These are phyloP conservation scores for Ilyonectria sp. DNA, from an alignment of 2,329 filamentous ascomycete species.

Conservation along the genomic window DNA sequence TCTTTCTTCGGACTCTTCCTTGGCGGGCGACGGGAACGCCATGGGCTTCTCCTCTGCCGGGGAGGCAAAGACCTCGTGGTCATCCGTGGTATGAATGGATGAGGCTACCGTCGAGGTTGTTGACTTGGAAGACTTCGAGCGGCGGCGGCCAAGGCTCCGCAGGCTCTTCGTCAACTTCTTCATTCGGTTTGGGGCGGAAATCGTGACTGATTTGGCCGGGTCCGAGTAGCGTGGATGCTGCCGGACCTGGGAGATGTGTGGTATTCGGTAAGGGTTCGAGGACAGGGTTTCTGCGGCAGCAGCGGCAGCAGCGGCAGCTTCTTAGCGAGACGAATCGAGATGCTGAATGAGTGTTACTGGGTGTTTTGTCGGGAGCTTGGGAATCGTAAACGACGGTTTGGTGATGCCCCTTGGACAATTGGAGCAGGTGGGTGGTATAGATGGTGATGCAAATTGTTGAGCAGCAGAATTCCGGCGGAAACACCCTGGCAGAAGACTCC, in stretches of 20 bases:
- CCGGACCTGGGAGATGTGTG: slow-evolving; percentile 18
- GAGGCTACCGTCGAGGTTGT: slow-evolving; percentile 19
- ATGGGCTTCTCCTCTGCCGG: slow-evolving; percentile 12
- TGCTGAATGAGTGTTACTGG: neutral
- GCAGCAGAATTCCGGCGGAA: neutral
- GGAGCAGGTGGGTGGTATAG: slow-evolving; percentile 16
- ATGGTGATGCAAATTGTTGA: neutral
- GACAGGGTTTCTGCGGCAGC: neutral
- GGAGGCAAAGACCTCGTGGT: slow-evolving; percentile 2
- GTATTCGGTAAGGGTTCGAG: neutral
- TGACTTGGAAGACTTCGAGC: slow-evolving; percentile 30
- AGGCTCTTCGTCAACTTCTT: slow-evolving; percentile 29
- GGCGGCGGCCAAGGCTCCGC: slow-evolving; percentile 21
- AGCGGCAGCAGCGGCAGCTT: neutral
- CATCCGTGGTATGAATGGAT: slow-evolving; percentile 16
- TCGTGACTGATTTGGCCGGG: slow-evolving; percentile 15
- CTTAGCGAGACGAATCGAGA: neutral
- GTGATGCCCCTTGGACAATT: neutral
- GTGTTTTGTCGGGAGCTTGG: neutral
- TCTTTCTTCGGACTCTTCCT: neutral
- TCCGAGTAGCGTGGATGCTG: slow-evolving; percentile 14
- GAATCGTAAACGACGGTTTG: neutral
- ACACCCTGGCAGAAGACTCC: neutral
- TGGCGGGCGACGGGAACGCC: neutral
- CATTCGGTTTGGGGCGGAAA: slow-evolving; percentile 23